Evolutionary conservation across 257 asterid species (phyloP).

Genomic region (Solanum lycopersicoides): DNA sequence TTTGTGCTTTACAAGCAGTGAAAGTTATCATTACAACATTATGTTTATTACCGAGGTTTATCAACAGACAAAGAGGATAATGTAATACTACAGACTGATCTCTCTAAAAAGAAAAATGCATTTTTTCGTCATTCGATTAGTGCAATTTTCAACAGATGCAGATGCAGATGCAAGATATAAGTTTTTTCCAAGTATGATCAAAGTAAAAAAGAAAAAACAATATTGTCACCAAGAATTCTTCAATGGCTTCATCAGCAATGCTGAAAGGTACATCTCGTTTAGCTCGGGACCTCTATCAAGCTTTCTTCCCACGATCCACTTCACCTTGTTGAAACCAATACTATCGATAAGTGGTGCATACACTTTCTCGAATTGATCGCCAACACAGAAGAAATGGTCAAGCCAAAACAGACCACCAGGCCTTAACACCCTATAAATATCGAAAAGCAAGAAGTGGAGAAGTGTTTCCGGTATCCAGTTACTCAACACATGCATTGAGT

Average conservation of each 20-base stretch:
- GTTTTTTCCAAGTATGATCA: background rate
- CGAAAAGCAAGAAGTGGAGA: background rate
- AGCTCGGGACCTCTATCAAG: constrained; percentile 45
- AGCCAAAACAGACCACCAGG: background rate
- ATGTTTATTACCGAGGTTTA: background rate
- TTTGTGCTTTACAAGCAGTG: background rate
- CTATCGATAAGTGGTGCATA: constrained; percentile 55
- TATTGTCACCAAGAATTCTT: constrained; percentile 42
- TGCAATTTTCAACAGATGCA: background rate
- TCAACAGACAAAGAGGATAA: background rate
- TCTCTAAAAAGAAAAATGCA: background rate
- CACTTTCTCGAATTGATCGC: constrained; percentile 31
- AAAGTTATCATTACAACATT: background rate
- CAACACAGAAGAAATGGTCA: constrained; percentile 47
- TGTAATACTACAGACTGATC: background rate
- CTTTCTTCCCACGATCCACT: constrained; percentile 52
- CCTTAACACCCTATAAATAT: background rate
- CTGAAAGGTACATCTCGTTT: constrained; percentile 64
- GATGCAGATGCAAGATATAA: background rate
- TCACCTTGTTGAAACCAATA: constrained; percentile 44
- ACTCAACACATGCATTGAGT: background rate
- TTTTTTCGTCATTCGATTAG: background rate
- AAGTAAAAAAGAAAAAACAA: background rate
- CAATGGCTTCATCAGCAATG: constrained; percentile 55
- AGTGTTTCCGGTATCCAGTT: background rate